A percentile compares a stretch with the other conserved stretches of the same genome.
Conservation (phyloP, 371 early-diverging fungal genomes). For the Astathelohania contejeani region DNA sequence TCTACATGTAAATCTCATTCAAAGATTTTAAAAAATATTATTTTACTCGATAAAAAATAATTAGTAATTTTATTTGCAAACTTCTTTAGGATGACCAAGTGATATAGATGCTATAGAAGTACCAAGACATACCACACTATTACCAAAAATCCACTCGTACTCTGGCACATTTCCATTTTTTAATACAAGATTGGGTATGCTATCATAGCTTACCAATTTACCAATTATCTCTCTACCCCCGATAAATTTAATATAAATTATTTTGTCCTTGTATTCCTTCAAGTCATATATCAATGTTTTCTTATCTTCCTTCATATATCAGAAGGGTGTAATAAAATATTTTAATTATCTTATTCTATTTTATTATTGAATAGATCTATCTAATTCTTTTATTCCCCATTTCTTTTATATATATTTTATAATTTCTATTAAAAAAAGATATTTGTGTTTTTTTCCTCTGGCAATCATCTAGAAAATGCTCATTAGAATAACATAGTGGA, state of each 20-base stretch:
- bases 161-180: neutral
- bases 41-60: neutral
- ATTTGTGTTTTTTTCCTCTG: slow-evolving; percentile 3
- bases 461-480: slow-evolving; percentile 24
- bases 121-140: neutral
- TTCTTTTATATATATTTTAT: slow-evolving; percentile 1
- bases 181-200: neutral
- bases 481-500: neutral
- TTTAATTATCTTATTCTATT: too few relatives aligned
- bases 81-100: neutral
- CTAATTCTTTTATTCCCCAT: too few relatives aligned
- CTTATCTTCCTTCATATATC: neutral
- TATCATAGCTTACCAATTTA: neutral
- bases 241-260: neutral
- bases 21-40: slow-evolving; percentile 4
- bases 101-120: neutral
- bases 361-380: too few relatives aligned
- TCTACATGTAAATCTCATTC: neutral
- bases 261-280: neutral
- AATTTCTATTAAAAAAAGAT: slow-evolving; percentile 14
- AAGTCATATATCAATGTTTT: neutral
- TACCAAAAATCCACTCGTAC: neutral
- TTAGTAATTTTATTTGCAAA: slow-evolving; percentile 13
- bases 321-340: neutral
- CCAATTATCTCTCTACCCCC: neutral